Evolutionary conservation across 768 basidiomycete genomes (phyloP), one percentile per base, ranked within the genome.

Genomic region (Podaxis sp.): DNA sequence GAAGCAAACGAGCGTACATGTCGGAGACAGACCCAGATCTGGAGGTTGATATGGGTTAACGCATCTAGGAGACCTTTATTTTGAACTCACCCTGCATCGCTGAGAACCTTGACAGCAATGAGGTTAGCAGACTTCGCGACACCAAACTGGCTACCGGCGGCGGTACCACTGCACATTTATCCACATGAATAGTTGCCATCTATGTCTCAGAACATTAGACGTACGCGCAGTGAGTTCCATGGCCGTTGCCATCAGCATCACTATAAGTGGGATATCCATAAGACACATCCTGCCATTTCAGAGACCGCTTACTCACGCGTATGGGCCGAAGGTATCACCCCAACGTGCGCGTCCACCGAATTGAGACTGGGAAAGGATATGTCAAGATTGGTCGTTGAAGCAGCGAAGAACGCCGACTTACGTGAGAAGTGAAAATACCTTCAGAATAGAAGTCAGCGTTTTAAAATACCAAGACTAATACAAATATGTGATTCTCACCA

Each of bases 61-160:
- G 13, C 4, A 7, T 8, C n/a, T 6, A 1, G 25, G n/a, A 17
- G 13, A 11, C 25, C 2, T 4, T 36, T 19, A 2, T 13, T n/a
- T 5, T 37, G 38, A 36, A 43, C 69, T 19, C 51, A 73, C 68
- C 76, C 77, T 4, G 50, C 61, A 59, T 75, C 74, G 49, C 66
- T 69, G 41, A 79, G 71, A 8, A 79, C 79, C 64, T 79, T 80
- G 55, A 80, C 77, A 8, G 78, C 76, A 63, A 80, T 67, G 64
- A 79, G 65, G 59, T 66, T 70, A 0, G 74, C 77, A 36, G 59
- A 64, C 66, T 76, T 72, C 2, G 66, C 69, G 38, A 72, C 67
- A 64, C 71, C 71, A 49, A 56, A 72, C 24, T 65, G 68, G 37
- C 51, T 68, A 1, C 71, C 71, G 13, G 68, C 71, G 38, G 68